Evolutionary conservation across 306 rosid genomes (phyloP).

Genomic region (Pyrus pyrifolia): DNA sequence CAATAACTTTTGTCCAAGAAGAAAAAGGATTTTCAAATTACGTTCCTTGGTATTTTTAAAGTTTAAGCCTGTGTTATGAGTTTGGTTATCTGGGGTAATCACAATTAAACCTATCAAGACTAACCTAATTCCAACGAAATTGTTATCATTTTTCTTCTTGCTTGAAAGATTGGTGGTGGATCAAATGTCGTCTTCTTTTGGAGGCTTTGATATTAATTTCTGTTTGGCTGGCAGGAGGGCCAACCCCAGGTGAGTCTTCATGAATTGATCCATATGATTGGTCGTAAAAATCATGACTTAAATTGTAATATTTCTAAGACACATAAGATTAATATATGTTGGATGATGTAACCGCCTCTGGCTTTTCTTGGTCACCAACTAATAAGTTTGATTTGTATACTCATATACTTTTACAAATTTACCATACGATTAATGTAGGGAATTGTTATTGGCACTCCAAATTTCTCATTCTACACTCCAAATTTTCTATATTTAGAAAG

Average conservation of each 20-base stretch:
- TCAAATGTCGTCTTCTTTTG: constrained; percentile 21
- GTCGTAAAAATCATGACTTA: constrained; percentile 5
- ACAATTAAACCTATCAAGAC: not conserved
- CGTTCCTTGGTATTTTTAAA: not conserved
- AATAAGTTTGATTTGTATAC: not conserved
- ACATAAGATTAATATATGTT: not conserved
- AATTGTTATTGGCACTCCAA: no score
- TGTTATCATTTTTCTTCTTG: constrained; percentile 14
- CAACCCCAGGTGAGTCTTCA: not conserved
- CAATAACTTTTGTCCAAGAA: not conserved
- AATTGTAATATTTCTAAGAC: not conserved
- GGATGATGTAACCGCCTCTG: not conserved
- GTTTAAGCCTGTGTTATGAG: not conserved
- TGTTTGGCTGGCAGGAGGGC: constrained; percentile 10
- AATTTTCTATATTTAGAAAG: no score
- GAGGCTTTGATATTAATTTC: not conserved
- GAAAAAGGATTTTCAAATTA: not conserved
- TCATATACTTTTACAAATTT: not conserved
- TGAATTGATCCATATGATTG: not conserved
- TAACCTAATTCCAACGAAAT: not conserved
- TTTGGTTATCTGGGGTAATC: not conserved
- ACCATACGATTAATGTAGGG: not conserved
- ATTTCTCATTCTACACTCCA: no score
- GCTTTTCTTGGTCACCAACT: not conserved
- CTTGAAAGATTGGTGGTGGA: constrained; percentile 15